Evolutionary conservation across 371 early-diverging fungal species (phyloP).

Genomic region (Mucor irregularis): DNA sequence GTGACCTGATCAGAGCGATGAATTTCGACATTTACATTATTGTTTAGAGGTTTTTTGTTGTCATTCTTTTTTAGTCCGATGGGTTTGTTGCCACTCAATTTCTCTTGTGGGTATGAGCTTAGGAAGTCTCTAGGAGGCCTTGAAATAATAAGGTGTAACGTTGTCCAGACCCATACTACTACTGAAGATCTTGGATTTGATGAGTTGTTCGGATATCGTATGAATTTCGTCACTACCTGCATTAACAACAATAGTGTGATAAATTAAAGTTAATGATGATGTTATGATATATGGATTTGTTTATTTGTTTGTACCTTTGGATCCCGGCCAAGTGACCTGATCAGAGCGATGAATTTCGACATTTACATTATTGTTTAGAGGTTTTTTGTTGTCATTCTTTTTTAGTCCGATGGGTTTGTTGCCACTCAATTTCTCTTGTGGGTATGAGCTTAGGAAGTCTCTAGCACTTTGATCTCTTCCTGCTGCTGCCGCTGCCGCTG

Average conservation of each 20-base stretch:
- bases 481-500: constrained; percentile 1
- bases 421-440: no score
- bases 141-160: constrained; percentile 59
- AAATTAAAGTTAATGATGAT: no score
- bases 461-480: neutral
- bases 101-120: no score
- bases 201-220: constrained; percentile 37
- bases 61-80: constrained; percentile 3
- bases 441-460: no score
- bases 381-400: constrained; percentile 6
- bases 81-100: no score
- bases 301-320: constrained; percentile 8
- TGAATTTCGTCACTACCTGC: constrained; percentile 17
- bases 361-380: neutral
- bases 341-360: neutral
- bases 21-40: neutral
- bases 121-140: constrained; percentile 32
- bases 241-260: no score
- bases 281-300: neutral
- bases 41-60: neutral
- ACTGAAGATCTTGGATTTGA: constrained; percentile 53
- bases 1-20: constrained; percentile 7
- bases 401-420: neutral
- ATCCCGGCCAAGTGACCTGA: constrained; percentile 21
- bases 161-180: constrained; percentile 56